Evolutionary conservation across 2,329 filamentous ascomycete genomes (phyloP).

Genomic region (Aspergillus fumigatiaffinis): DNA sequence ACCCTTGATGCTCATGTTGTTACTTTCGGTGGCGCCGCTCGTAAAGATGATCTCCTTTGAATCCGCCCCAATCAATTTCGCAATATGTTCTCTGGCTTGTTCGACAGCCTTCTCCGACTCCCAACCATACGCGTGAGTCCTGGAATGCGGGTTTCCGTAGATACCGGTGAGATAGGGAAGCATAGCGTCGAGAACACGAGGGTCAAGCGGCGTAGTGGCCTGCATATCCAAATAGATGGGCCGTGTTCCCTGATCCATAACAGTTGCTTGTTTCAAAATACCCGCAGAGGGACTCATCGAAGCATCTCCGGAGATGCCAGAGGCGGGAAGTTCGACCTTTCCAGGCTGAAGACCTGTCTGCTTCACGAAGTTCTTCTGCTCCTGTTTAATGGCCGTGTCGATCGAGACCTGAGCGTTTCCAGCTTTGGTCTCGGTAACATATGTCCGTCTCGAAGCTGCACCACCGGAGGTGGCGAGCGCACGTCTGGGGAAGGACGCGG

Average conservation of each 20-base stretch:
- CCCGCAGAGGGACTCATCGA: conserved; percentile 79
- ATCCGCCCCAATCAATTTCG: conserved; percentile 84
- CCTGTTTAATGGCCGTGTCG: conserved; percentile 79
- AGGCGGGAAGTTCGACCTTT: conserved; percentile 58
- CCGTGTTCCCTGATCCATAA: conserved; percentile 87
- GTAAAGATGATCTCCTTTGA: conserved; percentile 99
- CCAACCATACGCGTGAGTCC: conserved; percentile 98
- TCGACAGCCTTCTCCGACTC: conserved; percentile 95
- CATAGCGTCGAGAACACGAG: conserved; percentile 94
- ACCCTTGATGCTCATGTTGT: conserved; percentile 99
- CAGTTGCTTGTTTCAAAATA: conserved; percentile 82
- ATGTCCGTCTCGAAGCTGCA: conserved; percentile 53
- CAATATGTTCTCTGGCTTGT: conserved; percentile 76
- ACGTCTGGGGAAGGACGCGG: conserved; percentile 37
- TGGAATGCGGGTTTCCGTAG: conserved; percentile 95
- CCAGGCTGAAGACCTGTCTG: conserved; percentile 53
- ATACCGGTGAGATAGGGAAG: conserved; percentile 88
- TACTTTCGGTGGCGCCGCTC: conserved; percentile 95
- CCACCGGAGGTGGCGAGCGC: conserved; percentile 32
- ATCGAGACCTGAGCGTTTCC: conserved; percentile 67
- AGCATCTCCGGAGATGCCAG: conserved; percentile 57
- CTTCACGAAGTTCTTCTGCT: conserved; percentile 72
- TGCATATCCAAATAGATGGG: conserved; percentile 99
- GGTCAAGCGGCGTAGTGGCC: conserved; percentile 91
- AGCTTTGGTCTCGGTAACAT: conserved; percentile 79